These are phyloP conservation scores for Neonothopanus nambi DNA, from an alignment of 1,284 basidiomycete genomes.

Conservation along the genomic window DNA sequence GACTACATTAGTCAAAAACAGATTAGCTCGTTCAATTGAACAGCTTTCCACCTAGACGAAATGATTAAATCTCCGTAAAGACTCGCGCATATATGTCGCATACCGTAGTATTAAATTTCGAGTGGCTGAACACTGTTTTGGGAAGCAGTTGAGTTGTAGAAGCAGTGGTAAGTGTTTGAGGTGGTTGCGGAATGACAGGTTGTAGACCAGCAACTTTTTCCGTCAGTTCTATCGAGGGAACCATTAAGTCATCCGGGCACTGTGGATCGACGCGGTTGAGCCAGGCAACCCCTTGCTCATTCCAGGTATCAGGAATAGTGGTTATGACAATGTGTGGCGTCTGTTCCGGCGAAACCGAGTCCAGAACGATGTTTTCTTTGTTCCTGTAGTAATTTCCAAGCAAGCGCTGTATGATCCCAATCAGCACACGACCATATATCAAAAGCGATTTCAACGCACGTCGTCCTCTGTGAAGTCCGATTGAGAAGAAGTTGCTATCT, in stretches of 20 bases:
- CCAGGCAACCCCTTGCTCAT: conserved; percentile 11
- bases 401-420: conserved; percentile 1
- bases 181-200: not conserved
- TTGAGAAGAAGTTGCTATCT: not conserved
- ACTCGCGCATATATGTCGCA: not conserved
- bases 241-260: conserved; percentile 1
- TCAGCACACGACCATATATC: not conserved
- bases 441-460: conserved; percentile 5
- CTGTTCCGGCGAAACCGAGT: conserved; percentile 11
- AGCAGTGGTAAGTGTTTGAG: not conserved
- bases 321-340: conserved; percentile 15
- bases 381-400: conserved; percentile 3
- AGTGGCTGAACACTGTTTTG: conserved; percentile 10
- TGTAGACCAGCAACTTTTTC: conserved; percentile 1
- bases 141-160: not conserved
- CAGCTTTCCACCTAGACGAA: conserved; percentile 11
- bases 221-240: conserved; percentile 3
- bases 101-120: conserved; percentile 13
- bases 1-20: conserved; percentile 7
- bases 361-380: conserved; percentile 9
- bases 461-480: conserved; percentile 8
- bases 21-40: conserved; percentile 8
- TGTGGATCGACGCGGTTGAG: conserved; percentile 7
- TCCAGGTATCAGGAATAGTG: conserved; percentile 10
- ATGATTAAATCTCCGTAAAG: not conserved